phyloP scores from a whole-genome alignment of 2,329 filamentous ascomycete species.

The Calonectria honghensis region DNA sequence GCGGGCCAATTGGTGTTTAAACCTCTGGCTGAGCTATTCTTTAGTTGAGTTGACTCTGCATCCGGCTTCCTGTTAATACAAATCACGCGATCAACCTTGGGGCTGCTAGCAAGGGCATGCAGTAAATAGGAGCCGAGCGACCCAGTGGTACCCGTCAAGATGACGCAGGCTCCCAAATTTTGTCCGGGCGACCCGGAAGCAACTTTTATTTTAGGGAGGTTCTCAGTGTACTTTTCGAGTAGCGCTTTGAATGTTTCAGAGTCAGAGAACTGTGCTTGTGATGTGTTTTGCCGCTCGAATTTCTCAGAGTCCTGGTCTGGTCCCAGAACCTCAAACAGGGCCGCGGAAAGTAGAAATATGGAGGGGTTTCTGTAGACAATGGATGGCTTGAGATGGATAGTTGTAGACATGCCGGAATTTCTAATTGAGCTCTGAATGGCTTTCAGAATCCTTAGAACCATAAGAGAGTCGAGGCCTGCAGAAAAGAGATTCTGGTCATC shows the following conservation, averaged over 20 bases:
- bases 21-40: neutral
- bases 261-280: neutral
- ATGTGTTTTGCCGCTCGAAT: neutral
- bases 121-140: neutral
- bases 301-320: neutral
- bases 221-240: neutral
- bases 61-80: slow-evolving; percentile 5
- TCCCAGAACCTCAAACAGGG: neutral
- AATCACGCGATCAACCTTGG: neutral
- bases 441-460: neutral
- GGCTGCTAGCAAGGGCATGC: neutral
- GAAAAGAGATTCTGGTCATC: neutral
- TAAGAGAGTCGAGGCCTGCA: neutral
- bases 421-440: neutral
- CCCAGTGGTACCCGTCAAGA: neutral
- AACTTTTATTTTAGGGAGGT: neutral
- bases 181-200: neutral
- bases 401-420: fast-evolving
- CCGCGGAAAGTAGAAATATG: neutral
- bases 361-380: slow-evolving; percentile 1
- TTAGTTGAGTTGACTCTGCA: neutral
- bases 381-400: neutral
- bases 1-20: neutral
- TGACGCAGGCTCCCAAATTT: neutral
- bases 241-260: neutral